Percentiles rank a stretch among this genome's conserved stretches.
Evolutionary conservation across 163 green algal species (phyloP).

Genomic region (Prototheca cutis): DNA sequence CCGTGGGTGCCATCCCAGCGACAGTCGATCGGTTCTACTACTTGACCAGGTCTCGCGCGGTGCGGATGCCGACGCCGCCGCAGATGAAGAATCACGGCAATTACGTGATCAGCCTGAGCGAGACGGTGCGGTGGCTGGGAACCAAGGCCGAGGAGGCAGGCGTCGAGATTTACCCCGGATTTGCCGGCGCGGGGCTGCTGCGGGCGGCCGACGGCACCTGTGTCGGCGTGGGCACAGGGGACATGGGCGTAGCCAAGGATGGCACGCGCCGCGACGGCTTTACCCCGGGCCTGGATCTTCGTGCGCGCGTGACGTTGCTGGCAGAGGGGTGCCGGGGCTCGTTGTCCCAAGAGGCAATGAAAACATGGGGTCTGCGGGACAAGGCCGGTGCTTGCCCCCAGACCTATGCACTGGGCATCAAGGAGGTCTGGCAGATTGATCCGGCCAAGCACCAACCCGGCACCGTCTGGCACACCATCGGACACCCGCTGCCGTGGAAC

Average conservation of each 20-base stretch:
- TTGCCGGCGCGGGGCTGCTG: constrained; percentile 50
- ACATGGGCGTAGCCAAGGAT: constrained; percentile 68
- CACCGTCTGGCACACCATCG: constrained; percentile 65
- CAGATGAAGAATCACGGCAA: constrained; percentile 79
- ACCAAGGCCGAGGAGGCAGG: constrained; percentile 65
- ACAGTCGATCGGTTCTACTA: constrained; percentile 56
- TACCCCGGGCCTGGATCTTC: constrained; percentile 61
- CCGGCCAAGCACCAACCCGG: constrained; percentile 45
- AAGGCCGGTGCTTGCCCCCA: constrained; percentile 54
- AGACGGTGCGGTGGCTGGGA: constrained; percentile 71
- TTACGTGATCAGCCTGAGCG: constrained; percentile 74
- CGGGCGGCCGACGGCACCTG: not conserved
- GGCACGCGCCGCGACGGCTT: constrained; percentile 55
- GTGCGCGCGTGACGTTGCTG: constrained; percentile 68
- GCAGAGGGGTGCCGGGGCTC: constrained; percentile 81
- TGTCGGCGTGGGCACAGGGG: constrained; percentile 38
- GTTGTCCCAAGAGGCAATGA: constrained; percentile 66
- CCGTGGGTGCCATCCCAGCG: constrained; percentile 26
- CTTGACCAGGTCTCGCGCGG: constrained; percentile 35
- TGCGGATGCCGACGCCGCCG: constrained; percentile 56
- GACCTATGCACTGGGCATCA: constrained; percentile 86
- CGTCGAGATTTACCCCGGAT: constrained; percentile 84
- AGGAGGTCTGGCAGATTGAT: constrained; percentile 78
- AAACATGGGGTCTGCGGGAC: constrained; percentile 52
- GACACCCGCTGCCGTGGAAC: constrained; percentile 54